Conservation (phyloP, 176 grass and related monocot genomes). For the Eleusine indica region DNA sequence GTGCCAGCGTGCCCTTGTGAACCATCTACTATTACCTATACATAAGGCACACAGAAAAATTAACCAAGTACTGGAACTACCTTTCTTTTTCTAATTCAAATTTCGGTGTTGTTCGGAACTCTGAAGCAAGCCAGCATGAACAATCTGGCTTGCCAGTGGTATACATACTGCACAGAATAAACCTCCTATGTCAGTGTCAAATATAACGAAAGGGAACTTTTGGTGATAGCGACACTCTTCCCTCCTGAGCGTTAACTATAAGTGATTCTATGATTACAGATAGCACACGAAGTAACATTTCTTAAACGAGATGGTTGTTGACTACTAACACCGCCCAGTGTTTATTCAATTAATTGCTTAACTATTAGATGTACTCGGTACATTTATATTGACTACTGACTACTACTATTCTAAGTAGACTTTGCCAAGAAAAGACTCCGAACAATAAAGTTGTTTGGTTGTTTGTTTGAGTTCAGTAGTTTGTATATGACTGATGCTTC, state of each 20-base stretch:
- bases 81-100: neutral
- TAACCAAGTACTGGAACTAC: too few relatives aligned
- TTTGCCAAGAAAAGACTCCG: slow-evolving; percentile 13
- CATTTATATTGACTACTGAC: neutral
- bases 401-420: neutral
- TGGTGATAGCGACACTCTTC: neutral
- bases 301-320: slow-evolving; percentile 10
- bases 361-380: neutral
- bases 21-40: slow-evolving; percentile 82
- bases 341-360: neutral
- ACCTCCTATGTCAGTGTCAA: neutral
- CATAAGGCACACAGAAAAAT: neutral
- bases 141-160: neutral
- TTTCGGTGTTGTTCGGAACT: neutral
- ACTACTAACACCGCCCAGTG: neutral
- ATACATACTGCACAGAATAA: neutral
- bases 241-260: neutral
- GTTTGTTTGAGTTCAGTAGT: neutral
- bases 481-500: neutral
- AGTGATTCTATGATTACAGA: neutral
- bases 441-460: neutral
- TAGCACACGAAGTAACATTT: neutral
- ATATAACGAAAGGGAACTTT: neutral
- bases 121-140: neutral
- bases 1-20: slow-evolving; percentile 93